phyloP scores from a whole-genome alignment of 2,329 filamentous ascomycete species.

The Rugonectria rugulosa region DNA sequence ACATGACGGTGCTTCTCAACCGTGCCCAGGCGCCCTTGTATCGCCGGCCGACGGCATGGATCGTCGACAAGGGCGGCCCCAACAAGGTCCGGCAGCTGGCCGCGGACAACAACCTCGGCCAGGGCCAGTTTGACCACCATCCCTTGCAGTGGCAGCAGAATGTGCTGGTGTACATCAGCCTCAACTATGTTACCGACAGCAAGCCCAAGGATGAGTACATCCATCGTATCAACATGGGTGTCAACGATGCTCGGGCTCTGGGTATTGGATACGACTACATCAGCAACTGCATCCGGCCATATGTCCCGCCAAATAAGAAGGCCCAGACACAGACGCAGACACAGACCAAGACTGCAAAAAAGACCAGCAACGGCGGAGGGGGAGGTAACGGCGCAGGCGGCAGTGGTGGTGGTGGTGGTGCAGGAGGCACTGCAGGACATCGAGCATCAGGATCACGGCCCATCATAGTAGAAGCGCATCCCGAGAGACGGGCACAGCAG shows the following conservation, averaged over 20 bases:
- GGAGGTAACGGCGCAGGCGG: neutral
- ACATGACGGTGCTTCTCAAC: slow-evolving; percentile 44
- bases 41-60: slow-evolving; percentile 47
- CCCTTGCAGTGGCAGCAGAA: slow-evolving; percentile 38
- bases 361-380: neutral
- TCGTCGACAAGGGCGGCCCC: slow-evolving; percentile 47
- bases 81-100: slow-evolving; percentile 35
- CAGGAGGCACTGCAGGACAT: neutral
- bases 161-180: slow-evolving; percentile 52
- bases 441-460: slow-evolving; percentile 21
- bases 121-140: slow-evolving; percentile 24
- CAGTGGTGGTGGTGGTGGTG: neutral
- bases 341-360: slow-evolving; percentile 17
- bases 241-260: slow-evolving; percentile 46
- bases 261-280: slow-evolving; percentile 48
- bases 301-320: slow-evolving; percentile 40
- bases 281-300: slow-evolving; percentile 47
- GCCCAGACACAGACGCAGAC: slow-evolving; percentile 13
- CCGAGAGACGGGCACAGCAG: slow-evolving; percentile 21
- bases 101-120: slow-evolving; percentile 24
- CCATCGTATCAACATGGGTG: slow-evolving; percentile 48
- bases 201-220: slow-evolving; percentile 50
- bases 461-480: slow-evolving; percentile 1
- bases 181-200: slow-evolving; percentile 43
- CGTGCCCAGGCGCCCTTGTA: slow-evolving; percentile 45